phyloP scores from a whole-genome alignment of 2,329 filamentous ascomycete genomes.

The Graphiopsis chlorocephala region DNA sequence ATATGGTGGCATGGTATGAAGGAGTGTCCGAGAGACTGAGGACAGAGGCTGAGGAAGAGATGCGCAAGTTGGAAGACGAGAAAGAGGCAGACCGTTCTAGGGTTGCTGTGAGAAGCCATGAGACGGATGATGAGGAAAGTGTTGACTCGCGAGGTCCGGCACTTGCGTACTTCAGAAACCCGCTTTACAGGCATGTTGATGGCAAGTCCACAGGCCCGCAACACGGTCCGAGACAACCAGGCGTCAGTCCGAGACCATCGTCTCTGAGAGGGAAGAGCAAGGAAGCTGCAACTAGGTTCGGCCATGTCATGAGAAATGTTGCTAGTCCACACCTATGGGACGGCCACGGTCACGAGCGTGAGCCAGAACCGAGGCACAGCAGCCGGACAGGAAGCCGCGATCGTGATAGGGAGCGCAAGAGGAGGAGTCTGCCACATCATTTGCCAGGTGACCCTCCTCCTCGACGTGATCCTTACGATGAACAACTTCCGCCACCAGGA shows the following conservation, averaged over 20 bases:
- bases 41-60: constrained; percentile 55
- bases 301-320: constrained; percentile 35
- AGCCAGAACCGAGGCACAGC: constrained; percentile 10
- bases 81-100: constrained; percentile 9
- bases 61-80: constrained; percentile 11
- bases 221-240: constrained; percentile 35
- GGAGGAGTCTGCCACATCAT: constrained; percentile 23
- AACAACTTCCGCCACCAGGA: constrained; percentile 2
- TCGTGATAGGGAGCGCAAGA: constrained; percentile 20
- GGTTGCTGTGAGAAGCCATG: constrained; percentile 15
- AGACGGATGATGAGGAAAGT: constrained; percentile 36
- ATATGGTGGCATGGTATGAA: constrained; percentile 86
- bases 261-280: constrained; percentile 34
- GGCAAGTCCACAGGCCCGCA: constrained; percentile 44
- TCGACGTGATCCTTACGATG: constrained; percentile 8
- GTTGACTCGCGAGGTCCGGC: constrained; percentile 47
- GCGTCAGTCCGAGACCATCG: constrained; percentile 32
- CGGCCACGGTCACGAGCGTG: constrained; percentile 20
- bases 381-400: constrained; percentile 26
- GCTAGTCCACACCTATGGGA: constrained; percentile 38
- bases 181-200: constrained; percentile 47
- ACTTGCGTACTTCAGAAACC: constrained; percentile 49
- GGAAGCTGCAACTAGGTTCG: constrained; percentile 35
- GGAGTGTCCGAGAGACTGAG: constrained; percentile 69
- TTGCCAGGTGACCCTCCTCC: constrained; percentile 11